These are phyloP conservation scores for Colletotrichum filicis DNA, from an alignment of 2,329 filamentous ascomycete species.

Conservation along the genomic window DNA sequence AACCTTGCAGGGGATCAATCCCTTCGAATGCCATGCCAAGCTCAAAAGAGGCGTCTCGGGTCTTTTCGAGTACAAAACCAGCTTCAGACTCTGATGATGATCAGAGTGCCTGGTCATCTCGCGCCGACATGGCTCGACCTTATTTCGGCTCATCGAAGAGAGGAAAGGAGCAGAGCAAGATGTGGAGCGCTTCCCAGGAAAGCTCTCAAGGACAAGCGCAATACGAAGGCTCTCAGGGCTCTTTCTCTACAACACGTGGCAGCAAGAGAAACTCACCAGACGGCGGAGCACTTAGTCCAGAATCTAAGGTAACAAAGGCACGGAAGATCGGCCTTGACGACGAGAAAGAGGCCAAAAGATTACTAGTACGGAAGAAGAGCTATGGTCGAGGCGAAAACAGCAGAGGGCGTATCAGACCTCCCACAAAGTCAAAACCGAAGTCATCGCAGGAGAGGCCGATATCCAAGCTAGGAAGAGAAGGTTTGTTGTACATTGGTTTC, in stretches of 20 bases:
- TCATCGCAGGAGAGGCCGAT: not conserved
- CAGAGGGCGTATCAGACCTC: not conserved
- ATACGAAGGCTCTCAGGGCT: not conserved
- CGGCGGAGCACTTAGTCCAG: not conserved
- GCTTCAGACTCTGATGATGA: constrained; percentile 4
- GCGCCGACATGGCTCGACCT: not conserved
- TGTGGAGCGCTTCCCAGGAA: constrained; percentile 9
- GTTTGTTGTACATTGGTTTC: not conserved
- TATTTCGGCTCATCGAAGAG: constrained; percentile 14
- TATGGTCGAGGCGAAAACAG: not conserved
- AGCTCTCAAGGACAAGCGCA: not conserved
- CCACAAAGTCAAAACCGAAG: not conserved
- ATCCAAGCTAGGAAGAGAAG: constrained; percentile 1
- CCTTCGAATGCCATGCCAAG: not conserved
- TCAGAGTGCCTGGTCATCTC: not conserved
- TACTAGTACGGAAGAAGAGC: not conserved
- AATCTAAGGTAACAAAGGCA: constrained; percentile 6
- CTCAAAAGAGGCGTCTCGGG: not conserved
- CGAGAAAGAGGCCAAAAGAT: not conserved
- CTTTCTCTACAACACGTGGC: not conserved
- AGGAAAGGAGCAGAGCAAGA: constrained; percentile 10
- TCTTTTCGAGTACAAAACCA: not conserved
- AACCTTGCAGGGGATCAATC: not conserved
- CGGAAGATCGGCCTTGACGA: not conserved
- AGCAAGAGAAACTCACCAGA: constrained; percentile 18